Percentiles rank a stretch among this genome's conserved stretches.
phyloP scores from a whole-genome alignment of 495 filamentous ascomycete genomes.

The Cladorrhinum samala region DNA sequence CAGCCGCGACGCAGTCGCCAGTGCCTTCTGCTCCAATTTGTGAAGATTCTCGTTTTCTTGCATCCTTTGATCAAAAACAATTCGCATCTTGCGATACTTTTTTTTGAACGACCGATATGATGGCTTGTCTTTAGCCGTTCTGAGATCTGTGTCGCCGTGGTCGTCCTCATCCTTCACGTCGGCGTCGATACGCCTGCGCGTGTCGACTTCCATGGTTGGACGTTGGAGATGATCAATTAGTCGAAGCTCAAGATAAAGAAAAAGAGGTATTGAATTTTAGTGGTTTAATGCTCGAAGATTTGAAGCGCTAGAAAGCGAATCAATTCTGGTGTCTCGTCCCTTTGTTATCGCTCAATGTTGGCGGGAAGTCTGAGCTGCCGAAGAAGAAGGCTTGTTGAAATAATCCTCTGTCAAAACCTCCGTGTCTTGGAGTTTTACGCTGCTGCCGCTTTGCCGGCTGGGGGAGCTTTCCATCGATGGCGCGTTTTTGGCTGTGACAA shows the following conservation, averaged over 20 bases:
- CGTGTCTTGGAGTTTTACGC: not conserved
- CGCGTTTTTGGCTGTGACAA: not conserved
- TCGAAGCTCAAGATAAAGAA: not conserved
- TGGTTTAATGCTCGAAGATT: no score
- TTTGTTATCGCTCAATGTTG: no score
- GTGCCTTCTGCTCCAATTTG: constrained; percentile 68
- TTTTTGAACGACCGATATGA: constrained; percentile 58
- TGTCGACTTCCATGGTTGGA: constrained; percentile 22
- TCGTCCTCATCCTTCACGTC: constrained; percentile 29
- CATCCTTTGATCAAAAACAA: constrained; percentile 78
- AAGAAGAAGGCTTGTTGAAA: not conserved
- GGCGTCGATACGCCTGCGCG: constrained; percentile 16
- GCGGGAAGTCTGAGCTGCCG: no score
- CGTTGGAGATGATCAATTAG: constrained; percentile 3
- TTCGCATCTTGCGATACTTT: constrained; percentile 90
- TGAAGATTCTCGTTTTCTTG: constrained; percentile 71
- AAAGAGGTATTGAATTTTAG: not conserved
- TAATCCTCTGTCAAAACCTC: not conserved
- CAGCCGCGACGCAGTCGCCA: constrained; percentile 68
- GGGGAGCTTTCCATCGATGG: not conserved
- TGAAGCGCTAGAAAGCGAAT: no score
- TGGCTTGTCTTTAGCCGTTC: constrained; percentile 30
- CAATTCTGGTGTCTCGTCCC: not conserved
- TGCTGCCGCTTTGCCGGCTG: not conserved
- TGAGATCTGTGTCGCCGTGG: constrained; percentile 22